A percentile compares a stretch with the other conserved stretches of the same genome.
Conservation (phyloP, 2,329 filamentous ascomycete species). For the Aspergillus flavus region DNA sequence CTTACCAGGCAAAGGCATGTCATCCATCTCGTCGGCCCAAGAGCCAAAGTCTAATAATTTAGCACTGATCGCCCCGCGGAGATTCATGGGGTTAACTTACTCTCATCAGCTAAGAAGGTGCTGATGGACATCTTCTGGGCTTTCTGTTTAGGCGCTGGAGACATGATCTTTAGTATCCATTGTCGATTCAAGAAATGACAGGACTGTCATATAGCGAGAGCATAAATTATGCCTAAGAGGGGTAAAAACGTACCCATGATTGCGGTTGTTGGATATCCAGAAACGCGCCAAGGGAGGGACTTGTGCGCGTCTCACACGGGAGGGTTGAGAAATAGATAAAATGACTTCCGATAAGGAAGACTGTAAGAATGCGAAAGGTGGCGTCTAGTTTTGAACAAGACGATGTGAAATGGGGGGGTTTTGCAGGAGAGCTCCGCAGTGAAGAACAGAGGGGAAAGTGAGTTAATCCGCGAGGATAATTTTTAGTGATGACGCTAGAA, state of each 20-base stretch:
- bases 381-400: conserved; percentile 20
- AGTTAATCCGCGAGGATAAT: conserved; percentile 44
- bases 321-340: conserved; percentile 18
- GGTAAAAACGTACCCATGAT: conserved; percentile 58
- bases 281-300: conserved; percentile 41
- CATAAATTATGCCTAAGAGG: conserved; percentile 14
- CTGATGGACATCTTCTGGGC: conserved; percentile 96
- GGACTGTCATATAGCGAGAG: conserved; percentile 10
- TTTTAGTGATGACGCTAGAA: conserved; percentile 48
- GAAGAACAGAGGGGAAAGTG: conserved; percentile 32
- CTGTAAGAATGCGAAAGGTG: conserved; percentile 18
- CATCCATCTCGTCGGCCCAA: conserved; percentile 99
- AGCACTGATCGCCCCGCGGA: conserved; percentile 29
- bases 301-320: conserved; percentile 44
- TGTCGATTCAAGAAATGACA: conserved; percentile 13
- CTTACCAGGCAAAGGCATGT: conserved; percentile 73
- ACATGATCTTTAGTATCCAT: conserved; percentile 48
- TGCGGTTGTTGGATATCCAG: conserved; percentile 49
- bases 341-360: conserved; percentile 25
- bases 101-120: conserved; percentile 89
- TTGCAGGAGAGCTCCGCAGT: conserved; percentile 29
- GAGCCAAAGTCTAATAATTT: conserved; percentile 70
- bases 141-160: conserved; percentile 85
- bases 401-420: conserved; percentile 16
- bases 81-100: conserved; percentile 58